Conservation (phyloP, 2,329 filamentous ascomycete genomes). For the Fonsecaea pugnacius region DNA sequence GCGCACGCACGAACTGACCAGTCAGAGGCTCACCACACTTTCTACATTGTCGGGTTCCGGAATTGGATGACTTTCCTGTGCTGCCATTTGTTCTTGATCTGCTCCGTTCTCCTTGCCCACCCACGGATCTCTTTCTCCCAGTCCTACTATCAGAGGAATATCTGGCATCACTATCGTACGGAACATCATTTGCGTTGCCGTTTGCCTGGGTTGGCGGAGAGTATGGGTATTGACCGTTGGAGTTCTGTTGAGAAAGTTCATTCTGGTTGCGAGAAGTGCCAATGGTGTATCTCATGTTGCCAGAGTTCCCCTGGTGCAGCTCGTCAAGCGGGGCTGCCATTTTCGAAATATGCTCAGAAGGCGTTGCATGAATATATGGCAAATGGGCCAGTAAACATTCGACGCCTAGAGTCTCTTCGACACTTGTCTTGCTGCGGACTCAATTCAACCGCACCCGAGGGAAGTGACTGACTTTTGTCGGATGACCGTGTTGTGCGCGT, state of each 20-base stretch:
- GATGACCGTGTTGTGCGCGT: conserved; percentile 11
- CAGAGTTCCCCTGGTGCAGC: conserved; percentile 28
- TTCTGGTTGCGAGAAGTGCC: conserved; percentile 27
- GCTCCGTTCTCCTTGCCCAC: conserved; percentile 38
- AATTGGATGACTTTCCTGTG: conserved; percentile 36
- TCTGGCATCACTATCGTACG: conserved; percentile 35
- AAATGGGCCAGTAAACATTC: conserved; percentile 23
- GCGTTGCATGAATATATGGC: conserved; percentile 26
- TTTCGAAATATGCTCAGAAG: conserved; percentile 10
- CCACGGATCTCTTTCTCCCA: conserved; percentile 37
- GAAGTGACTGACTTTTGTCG: conserved; percentile 10
- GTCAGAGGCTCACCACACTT: conserved; percentile 88
- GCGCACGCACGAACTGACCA: conserved; percentile 91
- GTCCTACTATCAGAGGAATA: conserved; percentile 37
- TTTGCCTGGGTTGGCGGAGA: conserved; percentile 26
- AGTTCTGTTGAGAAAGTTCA: conserved; percentile 24
- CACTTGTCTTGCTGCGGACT: neutral
- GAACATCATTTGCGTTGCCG: conserved; percentile 30
- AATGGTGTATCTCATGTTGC: conserved; percentile 34
- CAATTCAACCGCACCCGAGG: conserved; percentile 12
- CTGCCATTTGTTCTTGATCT: conserved; percentile 42
- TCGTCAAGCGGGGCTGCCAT: conserved; percentile 34
- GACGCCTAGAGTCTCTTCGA: conserved; percentile 11
- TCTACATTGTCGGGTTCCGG: conserved; percentile 66
- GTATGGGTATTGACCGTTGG: conserved; percentile 26